phyloP scores from a whole-genome alignment of 2,329 filamentous ascomycete species.

The Diaporthe sp. region DNA sequence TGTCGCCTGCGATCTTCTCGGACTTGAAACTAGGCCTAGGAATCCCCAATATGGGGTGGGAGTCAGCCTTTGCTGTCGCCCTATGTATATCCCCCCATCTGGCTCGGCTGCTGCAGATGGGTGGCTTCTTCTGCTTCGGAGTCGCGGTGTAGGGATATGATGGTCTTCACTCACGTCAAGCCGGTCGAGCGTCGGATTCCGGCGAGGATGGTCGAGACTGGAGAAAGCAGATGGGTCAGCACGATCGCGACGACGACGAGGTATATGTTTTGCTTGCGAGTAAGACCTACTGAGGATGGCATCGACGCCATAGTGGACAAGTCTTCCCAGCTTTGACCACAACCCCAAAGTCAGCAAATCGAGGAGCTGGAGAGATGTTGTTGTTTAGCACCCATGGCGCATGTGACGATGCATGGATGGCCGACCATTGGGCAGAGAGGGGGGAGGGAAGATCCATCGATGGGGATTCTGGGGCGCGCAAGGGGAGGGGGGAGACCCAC shows the following conservation, averaged over 20 bases:
- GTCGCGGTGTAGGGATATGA: background rate
- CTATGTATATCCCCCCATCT: background rate
- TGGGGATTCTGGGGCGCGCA: slow-evolving; percentile 1
- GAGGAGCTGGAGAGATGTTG: slow-evolving; percentile 65
- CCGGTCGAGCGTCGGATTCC: slow-evolving; percentile 98
- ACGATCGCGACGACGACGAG: background rate
- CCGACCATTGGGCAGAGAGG: slow-evolving; percentile 33
- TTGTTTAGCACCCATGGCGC: slow-evolving; percentile 56
- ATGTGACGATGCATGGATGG: slow-evolving; percentile 40
- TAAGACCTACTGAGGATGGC: slow-evolving; percentile 84
- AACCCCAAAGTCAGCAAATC: slow-evolving; percentile 78
- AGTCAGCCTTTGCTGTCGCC: slow-evolving; percentile 56
- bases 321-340: slow-evolving; percentile 86
- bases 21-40: slow-evolving; percentile 85
- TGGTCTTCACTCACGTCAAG: slow-evolving; percentile 83
- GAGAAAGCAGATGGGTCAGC: background rate
- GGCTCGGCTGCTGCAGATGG: background rate
- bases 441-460: slow-evolving; percentile 39
- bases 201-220: slow-evolving; percentile 95
- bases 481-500: slow-evolving; percentile 42
- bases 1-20: slow-evolving; percentile 83
- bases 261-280: background rate
- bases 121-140: background rate
- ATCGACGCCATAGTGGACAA: slow-evolving; percentile 97
- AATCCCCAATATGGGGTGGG: slow-evolving; percentile 55